Base-by-base conservation (phyloP, 805 yeast species). In the Sugiyamaella chiloensis region DNA sequence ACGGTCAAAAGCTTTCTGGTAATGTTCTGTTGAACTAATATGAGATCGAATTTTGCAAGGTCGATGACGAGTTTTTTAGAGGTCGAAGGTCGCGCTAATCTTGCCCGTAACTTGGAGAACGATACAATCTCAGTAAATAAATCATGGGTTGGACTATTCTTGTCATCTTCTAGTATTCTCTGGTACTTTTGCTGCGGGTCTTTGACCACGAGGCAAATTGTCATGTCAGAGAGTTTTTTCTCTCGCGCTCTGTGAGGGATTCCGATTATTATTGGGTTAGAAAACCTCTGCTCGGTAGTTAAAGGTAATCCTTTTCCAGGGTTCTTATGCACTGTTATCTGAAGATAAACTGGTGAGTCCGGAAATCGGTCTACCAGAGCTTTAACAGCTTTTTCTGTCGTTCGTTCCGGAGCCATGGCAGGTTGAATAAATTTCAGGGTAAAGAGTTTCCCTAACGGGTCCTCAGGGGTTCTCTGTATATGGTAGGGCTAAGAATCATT, bases 21-120 rank as follows among this genome's bases (percentile, higher is more conserved):
- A 1, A 86, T 74, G 52, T 93, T 69, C 44, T 81, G 77, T 63
- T 87, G 95, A 3, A 83, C 81, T 7, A 87, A 68, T 2, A 87
- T 71, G 23, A 83, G 57, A 58, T 87, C 95, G 39, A 47, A 42
- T n/a, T 50, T 34, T 5, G 40, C 40, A 60, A 74, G 80, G 32
- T 83, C 86, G 48, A 76, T 74, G 1, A 81, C 55, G 41, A 73
- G 76, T 42, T 70, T 72, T 27, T 78, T 60, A 52, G 47, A 44
- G 14, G 12, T 17, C 21, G 40, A 19, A 9, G 42, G 9, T 12
- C 31, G 31, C 12, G 47, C 34, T 17, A 40, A 24, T 17, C 78
- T 61, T 20, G 74, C 64, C 58, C 75, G 79, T 47, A 83, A 62
- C 54, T 76, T 81, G 52, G 77, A 79, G 41, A 83, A 68, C 11